These are phyloP conservation scores for Beta vulgaris DNA, from an alignment of 148 eudicot species.

Conservation along the genomic window DNA sequence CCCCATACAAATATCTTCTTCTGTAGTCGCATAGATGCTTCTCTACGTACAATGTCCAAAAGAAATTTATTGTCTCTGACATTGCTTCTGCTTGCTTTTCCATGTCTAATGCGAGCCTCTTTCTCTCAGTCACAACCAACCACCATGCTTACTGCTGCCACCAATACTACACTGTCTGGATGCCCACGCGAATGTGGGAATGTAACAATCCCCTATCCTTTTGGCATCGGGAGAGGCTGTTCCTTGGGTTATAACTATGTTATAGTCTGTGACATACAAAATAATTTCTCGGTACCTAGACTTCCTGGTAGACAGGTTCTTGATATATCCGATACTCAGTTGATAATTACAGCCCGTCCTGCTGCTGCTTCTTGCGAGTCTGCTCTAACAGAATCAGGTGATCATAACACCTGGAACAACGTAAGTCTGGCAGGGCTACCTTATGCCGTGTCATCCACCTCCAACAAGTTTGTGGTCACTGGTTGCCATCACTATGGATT, in stretches of 20 bases:
- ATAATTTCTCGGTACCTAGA: constrained; percentile 1
- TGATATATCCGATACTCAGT: constrained; percentile 17
- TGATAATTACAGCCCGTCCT: constrained; percentile 1
- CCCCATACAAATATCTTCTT: neutral
- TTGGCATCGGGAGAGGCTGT: constrained; percentile 20
- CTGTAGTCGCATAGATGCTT: neutral
- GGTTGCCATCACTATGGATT: constrained; percentile 30
- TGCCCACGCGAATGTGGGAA: constrained; percentile 29
- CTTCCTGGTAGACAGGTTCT: constrained; percentile 11
- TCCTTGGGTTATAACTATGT: constrained; percentile 21
- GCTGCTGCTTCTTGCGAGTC: constrained; percentile 18
- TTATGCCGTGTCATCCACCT: constrained; percentile 8
- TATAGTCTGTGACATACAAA: neutral
- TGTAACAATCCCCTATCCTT: constrained; percentile 28
- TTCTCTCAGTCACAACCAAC: neutral
- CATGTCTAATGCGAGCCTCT: constrained; percentile 5
- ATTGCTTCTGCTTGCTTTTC: constrained; percentile 3
- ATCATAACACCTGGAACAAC: neutral
- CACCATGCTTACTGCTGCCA: constrained; percentile 22
- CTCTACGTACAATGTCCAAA: neutral
- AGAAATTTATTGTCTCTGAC: neutral
- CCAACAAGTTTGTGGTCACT: constrained; percentile 24
- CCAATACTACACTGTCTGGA: constrained; percentile 17
- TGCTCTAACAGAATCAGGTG: neutral
- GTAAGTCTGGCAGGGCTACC: constrained; percentile 6